These are phyloP conservation scores for Backusella circina DNA, from an alignment of 192 early-diverging fungal species.

Conservation along the genomic window DNA sequence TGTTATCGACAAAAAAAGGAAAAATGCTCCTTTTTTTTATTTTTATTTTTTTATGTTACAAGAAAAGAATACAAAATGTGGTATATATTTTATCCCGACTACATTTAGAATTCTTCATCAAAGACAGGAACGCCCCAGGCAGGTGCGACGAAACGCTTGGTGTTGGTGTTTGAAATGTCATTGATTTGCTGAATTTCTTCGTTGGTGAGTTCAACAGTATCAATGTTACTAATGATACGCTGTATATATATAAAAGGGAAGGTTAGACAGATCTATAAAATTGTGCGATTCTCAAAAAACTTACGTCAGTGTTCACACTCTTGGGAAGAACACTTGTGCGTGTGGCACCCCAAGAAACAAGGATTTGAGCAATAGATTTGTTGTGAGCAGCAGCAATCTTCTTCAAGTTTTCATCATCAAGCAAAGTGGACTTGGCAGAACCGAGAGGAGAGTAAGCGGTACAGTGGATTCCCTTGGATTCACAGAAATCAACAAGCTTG, in stretches of 20 bases:
- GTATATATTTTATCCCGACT: slow-evolving; percentile 1
- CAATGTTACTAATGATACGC: slow-evolving; percentile 60
- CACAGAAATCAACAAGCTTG: slow-evolving; percentile 73
- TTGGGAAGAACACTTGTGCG: slow-evolving; percentile 86
- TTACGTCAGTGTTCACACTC: slow-evolving; percentile 53
- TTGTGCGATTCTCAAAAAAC: background rate
- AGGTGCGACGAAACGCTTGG: slow-evolving; percentile 25
- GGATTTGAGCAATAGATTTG: slow-evolving; percentile 66
- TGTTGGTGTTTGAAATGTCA: slow-evolving; percentile 28
- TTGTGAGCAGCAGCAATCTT: slow-evolving; percentile 68
- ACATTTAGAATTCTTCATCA: slow-evolving; percentile 24
- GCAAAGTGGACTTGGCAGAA: slow-evolving; percentile 23
- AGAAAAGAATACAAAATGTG: background rate
- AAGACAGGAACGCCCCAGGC: slow-evolving; percentile 34
- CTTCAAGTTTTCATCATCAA: slow-evolving; percentile 40
- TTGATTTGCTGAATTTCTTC: slow-evolving; percentile 43
- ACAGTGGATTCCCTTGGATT: slow-evolving; percentile 63
- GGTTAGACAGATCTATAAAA: background rate
- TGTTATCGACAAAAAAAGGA: background rate
- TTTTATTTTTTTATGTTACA: background rate
- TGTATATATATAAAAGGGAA: background rate
- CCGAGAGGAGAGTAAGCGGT: slow-evolving; percentile 88
- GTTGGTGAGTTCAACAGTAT: slow-evolving; percentile 41
- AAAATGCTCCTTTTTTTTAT: background rate
- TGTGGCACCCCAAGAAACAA: slow-evolving; percentile 76